These are phyloP conservation scores for Lasiosphaeria hispida DNA, from an alignment of 495 filamentous ascomycete species.

Conservation along the genomic window DNA sequence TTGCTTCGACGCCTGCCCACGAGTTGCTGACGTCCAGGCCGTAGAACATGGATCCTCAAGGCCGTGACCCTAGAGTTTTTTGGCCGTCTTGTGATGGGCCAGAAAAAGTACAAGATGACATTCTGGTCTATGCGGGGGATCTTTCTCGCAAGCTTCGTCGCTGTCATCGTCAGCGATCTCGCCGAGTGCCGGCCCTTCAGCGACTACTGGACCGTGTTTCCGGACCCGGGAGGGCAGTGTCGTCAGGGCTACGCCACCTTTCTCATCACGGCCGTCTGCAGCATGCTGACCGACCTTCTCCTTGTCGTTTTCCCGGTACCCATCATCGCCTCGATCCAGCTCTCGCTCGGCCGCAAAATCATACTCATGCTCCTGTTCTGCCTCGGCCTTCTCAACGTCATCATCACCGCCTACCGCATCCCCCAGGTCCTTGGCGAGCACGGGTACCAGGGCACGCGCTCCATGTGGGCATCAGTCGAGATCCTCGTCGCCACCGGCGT, in stretches of 20 bases:
- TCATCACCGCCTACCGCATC: constrained; percentile 71
- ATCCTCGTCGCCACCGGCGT: constrained; percentile 70
- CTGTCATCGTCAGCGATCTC: constrained; percentile 73
- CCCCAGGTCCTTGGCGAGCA: constrained; percentile 58
- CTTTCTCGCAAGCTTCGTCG: constrained; percentile 70
- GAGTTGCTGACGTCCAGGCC: background rate
- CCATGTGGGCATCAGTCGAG: constrained; percentile 73
- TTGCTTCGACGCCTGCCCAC: background rate
- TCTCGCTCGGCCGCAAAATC: constrained; percentile 61
- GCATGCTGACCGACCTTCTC: constrained; percentile 81
- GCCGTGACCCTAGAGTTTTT: constrained; percentile 86
- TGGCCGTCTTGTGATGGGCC: constrained; percentile 73
- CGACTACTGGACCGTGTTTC: constrained; percentile 86
- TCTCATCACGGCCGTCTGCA: constrained; percentile 73
- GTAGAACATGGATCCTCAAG: constrained; percentile 88
- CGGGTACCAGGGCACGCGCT: constrained; percentile 69
- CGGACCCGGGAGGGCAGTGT: constrained; percentile 81
- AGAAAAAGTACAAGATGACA: constrained; percentile 58
- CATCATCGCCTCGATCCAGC: constrained; percentile 68
- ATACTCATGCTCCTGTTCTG: constrained; percentile 70
- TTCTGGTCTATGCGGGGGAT: constrained; percentile 68
- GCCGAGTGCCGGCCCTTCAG: constrained; percentile 79
- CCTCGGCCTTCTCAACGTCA: constrained; percentile 70
- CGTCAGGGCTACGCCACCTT: constrained; percentile 78
- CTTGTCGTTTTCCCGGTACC: constrained; percentile 86